Percentiles rank a stretch among this genome's conserved stretches.
phyloP scores from a whole-genome alignment of 2,329 filamentous ascomycete genomes.

The Botrytis aclada region DNA sequence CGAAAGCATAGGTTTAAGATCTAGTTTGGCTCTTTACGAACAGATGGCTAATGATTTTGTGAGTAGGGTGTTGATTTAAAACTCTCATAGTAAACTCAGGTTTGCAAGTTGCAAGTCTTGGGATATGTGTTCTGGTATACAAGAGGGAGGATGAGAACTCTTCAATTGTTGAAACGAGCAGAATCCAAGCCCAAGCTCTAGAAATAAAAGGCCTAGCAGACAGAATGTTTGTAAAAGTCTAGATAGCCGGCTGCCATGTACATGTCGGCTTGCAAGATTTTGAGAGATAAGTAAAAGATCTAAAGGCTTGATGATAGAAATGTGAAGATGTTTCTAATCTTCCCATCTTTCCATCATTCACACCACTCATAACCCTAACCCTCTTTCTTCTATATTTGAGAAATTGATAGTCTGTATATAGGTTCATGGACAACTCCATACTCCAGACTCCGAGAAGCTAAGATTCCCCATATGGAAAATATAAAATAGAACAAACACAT shows the following conservation, averaged over 20 bases:
- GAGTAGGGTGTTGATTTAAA: background rate
- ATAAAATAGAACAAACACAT: too few relatives aligned
- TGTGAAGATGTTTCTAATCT: too few relatives aligned
- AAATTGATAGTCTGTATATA: too few relatives aligned
- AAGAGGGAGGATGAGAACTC: background rate
- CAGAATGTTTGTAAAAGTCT: too few relatives aligned
- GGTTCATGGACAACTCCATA: too few relatives aligned
- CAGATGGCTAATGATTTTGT: background rate
- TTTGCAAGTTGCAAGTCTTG: slow-evolving; percentile 6
- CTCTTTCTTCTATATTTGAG: too few relatives aligned
- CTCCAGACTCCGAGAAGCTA: too few relatives aligned
- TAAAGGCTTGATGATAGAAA: background rate
- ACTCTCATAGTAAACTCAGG: background rate
- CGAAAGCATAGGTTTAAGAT: slow-evolving; percentile 18
- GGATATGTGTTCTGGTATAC: slow-evolving; percentile 10
- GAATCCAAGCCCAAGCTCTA: background rate
- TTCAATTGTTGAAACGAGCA: slow-evolving; percentile 3
- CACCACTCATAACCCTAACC: too few relatives aligned
- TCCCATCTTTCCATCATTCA: too few relatives aligned
- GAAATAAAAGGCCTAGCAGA: too few relatives aligned
- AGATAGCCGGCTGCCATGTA: background rate
- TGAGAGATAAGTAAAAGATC: background rate
- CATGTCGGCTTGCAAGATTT: background rate
- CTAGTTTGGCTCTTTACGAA: background rate
- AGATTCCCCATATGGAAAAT: too few relatives aligned